phyloP scores from a whole-genome alignment of 176 grass and related monocot species.

The Carex cristatella region DNA sequence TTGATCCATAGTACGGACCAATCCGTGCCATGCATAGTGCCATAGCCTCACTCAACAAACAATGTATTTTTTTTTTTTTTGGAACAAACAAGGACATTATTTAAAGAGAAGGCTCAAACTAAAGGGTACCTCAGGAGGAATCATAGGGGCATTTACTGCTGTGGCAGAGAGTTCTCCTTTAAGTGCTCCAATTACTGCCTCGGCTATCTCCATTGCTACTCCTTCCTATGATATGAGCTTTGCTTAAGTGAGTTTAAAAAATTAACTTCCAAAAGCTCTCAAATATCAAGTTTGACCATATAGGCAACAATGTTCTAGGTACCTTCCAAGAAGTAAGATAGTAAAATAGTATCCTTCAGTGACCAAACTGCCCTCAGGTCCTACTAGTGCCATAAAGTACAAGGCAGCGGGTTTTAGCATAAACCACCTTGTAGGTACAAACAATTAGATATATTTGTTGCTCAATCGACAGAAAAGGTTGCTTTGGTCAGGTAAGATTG shows the following conservation, averaged over 20 bases:
- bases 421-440: not conserved
- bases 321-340: not conserved
- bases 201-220: constrained; percentile 83
- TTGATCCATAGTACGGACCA: no score
- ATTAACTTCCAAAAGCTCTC: not conserved
- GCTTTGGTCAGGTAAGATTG: not conserved
- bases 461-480: not conserved
- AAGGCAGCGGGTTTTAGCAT: not conserved
- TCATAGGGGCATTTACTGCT: constrained; percentile 90
- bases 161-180: constrained; percentile 82
- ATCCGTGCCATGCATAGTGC: no score
- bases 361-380: not conserved
- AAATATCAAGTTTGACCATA: not conserved
- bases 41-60: no score
- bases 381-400: not conserved
- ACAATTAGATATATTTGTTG: not conserved
- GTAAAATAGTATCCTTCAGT: not conserved
- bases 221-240: constrained; percentile 47
- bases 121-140: constrained; percentile 52
- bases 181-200: constrained; percentile 74
- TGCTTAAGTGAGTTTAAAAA: not conserved
- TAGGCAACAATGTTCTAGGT: not conserved
- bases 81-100: not conserved
- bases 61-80: not conserved
- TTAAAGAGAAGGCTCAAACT: not conserved